Conservation (phyloP, 2,329 filamentous ascomycete genomes). For the Beauveria brongniartii region DNA sequence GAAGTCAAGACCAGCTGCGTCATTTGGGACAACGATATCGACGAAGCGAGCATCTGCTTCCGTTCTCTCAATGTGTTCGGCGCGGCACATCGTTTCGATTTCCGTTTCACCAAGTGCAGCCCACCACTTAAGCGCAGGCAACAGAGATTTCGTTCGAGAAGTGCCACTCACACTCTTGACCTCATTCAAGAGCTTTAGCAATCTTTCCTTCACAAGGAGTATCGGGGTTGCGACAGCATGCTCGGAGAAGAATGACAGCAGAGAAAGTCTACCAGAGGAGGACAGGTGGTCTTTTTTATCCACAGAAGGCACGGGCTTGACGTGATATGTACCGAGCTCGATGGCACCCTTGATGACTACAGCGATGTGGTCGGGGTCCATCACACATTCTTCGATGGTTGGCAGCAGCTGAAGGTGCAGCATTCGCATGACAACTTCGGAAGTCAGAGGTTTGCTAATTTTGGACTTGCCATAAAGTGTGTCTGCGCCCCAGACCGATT, state of each 20-base stretch:
- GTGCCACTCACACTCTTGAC: conserved; percentile 63
- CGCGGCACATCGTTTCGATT: conserved; percentile 33
- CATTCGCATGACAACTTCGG: conserved; percentile 51
- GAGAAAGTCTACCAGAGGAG: conserved; percentile 52
- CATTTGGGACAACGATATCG: conserved; percentile 46
- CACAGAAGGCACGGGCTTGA: conserved; percentile 25
- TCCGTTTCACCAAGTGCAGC: conserved; percentile 44
- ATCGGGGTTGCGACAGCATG: conserved; percentile 65
- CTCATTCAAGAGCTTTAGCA: conserved; percentile 65
- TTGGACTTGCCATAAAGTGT: conserved; percentile 55
- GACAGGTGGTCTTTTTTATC: conserved; percentile 49
- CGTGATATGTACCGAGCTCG: conserved; percentile 32
- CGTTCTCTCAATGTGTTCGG: conserved; percentile 34
- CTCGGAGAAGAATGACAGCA: conserved; percentile 65
- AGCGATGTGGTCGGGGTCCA: conserved; percentile 66
- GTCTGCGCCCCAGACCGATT: conserved; percentile 52
- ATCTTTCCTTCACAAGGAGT: conserved; percentile 57
- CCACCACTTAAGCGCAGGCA: conserved; percentile 70
- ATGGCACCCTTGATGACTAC: conserved; percentile 45
- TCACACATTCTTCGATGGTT: conserved; percentile 73
- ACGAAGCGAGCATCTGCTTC: conserved; percentile 37
- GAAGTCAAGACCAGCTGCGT: conserved; percentile 42
- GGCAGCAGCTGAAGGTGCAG: conserved; percentile 62
- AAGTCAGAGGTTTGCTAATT: conserved; percentile 49
- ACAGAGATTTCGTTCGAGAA: conserved; percentile 64